Evolutionary conservation across 768 basidiomycete genomes (phyloP).

Genomic region (Ramaria sp.): DNA sequence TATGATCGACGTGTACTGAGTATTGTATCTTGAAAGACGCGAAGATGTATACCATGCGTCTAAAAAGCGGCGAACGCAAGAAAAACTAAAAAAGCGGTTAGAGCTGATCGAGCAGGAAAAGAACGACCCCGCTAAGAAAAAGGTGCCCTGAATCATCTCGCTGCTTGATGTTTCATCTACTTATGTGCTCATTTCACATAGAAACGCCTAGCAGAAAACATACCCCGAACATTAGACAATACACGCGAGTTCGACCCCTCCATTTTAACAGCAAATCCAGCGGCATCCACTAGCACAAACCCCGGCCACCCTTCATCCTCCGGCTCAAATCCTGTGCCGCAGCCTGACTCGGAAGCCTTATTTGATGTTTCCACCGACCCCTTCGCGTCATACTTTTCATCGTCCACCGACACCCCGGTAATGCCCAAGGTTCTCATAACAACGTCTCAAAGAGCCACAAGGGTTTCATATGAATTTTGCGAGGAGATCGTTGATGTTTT

Average conservation of each 20-base stretch:
- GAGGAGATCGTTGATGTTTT: slow-evolving; percentile 84
- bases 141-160: slow-evolving; percentile 33
- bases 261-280: slow-evolving; percentile 34
- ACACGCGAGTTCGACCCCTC: slow-evolving; percentile 77
- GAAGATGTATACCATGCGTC: slow-evolving; percentile 63
- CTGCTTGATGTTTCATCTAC: neutral
- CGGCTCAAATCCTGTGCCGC: slow-evolving; percentile 26
- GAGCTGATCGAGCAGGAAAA: slow-evolving; percentile 69
- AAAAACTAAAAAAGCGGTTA: slow-evolving; percentile 71
- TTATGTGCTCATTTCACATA: slow-evolving; percentile 19
- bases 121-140: slow-evolving; percentile 65
- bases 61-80: slow-evolving; percentile 70
- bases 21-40: slow-evolving; percentile 22
- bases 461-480: slow-evolving; percentile 83
- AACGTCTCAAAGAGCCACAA: slow-evolving; percentile 82
- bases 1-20: neutral
- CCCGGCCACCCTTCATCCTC: slow-evolving; percentile 11
- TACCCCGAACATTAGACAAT: slow-evolving; percentile 90
- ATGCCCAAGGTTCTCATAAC: slow-evolving; percentile 88
- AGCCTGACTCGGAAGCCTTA: slow-evolving; percentile 44
- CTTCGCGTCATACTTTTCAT: slow-evolving; percentile 64
- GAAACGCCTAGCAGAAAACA: slow-evolving; percentile 78
- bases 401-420: slow-evolving; percentile 48
- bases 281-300: slow-evolving; percentile 17
- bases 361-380: slow-evolving; percentile 65